These are phyloP conservation scores for Jatropha podagrica DNA, from an alignment of 441 rosid genomes.

Conservation along the genomic window DNA sequence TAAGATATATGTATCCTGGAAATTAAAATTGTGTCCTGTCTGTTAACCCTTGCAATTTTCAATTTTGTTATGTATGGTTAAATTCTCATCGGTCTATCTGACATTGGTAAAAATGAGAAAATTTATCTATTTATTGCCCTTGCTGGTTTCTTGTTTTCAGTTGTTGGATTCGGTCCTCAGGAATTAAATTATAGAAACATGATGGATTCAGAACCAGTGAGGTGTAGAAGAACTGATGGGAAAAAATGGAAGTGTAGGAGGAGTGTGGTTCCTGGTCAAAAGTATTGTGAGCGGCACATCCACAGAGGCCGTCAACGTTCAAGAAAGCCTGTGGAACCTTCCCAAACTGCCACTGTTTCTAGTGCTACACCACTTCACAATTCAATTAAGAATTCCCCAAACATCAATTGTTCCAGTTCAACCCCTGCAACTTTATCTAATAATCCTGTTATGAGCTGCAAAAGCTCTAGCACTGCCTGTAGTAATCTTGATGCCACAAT, in stretches of 20 bases:
- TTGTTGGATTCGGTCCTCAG: constrained; percentile 31
- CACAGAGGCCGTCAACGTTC: constrained; percentile 77
- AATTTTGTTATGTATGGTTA: no score
- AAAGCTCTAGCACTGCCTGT: neutral
- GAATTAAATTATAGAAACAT: constrained; percentile 28
- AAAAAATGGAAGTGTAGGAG: constrained; percentile 78
- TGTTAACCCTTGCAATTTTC: no score
- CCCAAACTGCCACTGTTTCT: constrained; percentile 28
- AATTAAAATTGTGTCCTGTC: neutral
- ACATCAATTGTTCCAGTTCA: constrained; percentile 15
- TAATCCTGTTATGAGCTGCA: constrained; percentile 16
- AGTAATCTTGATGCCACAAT: constrained; percentile 11
- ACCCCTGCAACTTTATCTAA: constrained; percentile 25
- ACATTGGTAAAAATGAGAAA: neutral
- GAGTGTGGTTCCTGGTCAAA: constrained; percentile 46
- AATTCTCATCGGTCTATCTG: neutral
- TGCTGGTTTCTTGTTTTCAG: constrained; percentile 21
- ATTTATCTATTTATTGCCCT: neutral
- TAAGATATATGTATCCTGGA: neutral
- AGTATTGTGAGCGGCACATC: constrained; percentile 73
- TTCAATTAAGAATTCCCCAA: constrained; percentile 28
- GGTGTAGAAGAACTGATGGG: constrained; percentile 89
- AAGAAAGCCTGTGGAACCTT: constrained; percentile 87
- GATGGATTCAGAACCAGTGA: constrained; percentile 54
- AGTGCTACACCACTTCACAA: constrained; percentile 8